phyloP scores from a whole-genome alignment of 148 eudicot genomes.

The Cornus kousa region DNA sequence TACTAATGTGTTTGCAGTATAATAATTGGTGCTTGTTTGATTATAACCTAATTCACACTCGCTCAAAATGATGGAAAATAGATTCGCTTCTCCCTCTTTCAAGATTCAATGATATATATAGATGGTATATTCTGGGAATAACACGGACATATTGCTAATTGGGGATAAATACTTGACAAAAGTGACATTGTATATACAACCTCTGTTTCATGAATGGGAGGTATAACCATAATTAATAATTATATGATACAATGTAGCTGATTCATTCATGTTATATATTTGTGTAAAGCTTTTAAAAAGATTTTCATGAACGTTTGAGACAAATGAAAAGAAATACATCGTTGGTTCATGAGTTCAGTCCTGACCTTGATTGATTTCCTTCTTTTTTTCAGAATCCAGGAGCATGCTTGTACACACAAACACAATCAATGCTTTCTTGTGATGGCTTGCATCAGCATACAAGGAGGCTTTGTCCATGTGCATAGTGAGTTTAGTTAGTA shows the following conservation, averaged over 20 bases:
- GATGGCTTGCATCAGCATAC: slow-evolving; percentile 89
- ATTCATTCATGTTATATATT: neutral
- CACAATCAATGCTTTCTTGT: slow-evolving; percentile 64
- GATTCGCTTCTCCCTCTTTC: neutral
- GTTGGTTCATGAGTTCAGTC: neutral
- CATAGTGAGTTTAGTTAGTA: slow-evolving; percentile 38
- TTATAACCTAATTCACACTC: neutral
- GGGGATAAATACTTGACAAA: neutral
- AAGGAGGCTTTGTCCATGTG: slow-evolving; percentile 94
- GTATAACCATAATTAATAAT: neutral
- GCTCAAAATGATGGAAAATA: neutral
- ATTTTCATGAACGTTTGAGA: neutral
- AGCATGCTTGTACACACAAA: slow-evolving; percentile 80
- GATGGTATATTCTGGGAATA: neutral
- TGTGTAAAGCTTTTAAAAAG: neutral
- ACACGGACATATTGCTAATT: neutral
- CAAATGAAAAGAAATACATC: neutral
- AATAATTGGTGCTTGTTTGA: neutral
- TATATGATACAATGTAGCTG: neutral
- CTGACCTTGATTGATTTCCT: neutral
- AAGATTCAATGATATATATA: neutral
- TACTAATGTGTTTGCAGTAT: neutral
- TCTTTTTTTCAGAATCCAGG: slow-evolving; percentile 75
- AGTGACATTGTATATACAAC: neutral
- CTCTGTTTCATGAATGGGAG: neutral